These are phyloP conservation scores for Chrysanthemum makinoi DNA, from an alignment of 129 eudicot species.

Conservation along the genomic window DNA sequence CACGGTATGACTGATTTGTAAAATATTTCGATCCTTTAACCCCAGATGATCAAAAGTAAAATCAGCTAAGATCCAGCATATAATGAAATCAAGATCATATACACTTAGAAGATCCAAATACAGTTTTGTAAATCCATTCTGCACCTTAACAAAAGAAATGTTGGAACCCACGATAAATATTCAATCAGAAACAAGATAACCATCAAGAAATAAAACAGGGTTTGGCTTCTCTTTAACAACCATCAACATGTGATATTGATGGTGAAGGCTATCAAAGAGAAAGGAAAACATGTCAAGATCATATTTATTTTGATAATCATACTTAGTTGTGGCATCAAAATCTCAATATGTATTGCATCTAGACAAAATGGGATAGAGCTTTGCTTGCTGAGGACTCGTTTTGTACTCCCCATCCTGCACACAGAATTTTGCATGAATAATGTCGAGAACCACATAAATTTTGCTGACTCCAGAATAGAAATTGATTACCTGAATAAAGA, in stretches of 20 bases:
- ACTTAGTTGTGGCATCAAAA: background rate
- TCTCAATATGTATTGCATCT: slow-evolving; percentile 14
- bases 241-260: slow-evolving; percentile 13
- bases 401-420: slow-evolving; percentile 74
- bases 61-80: too few species aligned
- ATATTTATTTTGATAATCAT: too few species aligned
- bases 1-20: too few species aligned
- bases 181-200: slow-evolving; percentile 16
- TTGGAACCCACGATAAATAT: slow-evolving; percentile 11
- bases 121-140: slow-evolving; percentile 11
- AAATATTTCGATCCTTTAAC: too few species aligned
- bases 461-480: background rate
- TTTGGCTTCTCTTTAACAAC: slow-evolving; percentile 21
- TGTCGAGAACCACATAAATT: background rate
- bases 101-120: background rate
- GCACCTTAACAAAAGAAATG: background rate
- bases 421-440: slow-evolving; percentile 6
- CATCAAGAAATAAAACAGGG: slow-evolving; percentile 10
- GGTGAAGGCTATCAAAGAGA: slow-evolving; percentile 20
- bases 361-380: slow-evolving; percentile 66
- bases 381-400: slow-evolving; percentile 77
- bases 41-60: too few species aligned
- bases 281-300: slow-evolving; percentile 11
- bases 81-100: slow-evolving; percentile 6
- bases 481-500: slow-evolving; percentile 51